Conservation (phyloP, 192 early-diverging fungal species). For the Backusella macrospora region DNA sequence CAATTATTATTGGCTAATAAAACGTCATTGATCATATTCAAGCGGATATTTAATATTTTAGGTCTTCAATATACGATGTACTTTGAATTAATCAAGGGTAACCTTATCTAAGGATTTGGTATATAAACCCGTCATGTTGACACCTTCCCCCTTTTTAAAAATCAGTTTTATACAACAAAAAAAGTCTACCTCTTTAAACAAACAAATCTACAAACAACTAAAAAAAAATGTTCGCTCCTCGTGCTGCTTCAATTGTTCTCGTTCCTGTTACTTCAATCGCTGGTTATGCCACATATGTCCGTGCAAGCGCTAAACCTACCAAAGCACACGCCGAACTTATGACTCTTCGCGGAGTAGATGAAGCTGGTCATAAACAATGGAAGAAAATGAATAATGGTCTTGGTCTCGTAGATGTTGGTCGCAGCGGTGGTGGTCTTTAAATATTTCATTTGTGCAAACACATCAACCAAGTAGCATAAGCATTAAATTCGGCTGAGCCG, state of each 20-base stretch:
- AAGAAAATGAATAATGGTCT: constrained; percentile 41
- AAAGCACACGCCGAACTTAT: constrained; percentile 29
- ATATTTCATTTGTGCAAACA: background rate
- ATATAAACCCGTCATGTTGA: constrained; percentile 9
- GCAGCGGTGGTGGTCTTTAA: constrained; percentile 45
- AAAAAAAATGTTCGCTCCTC: constrained; percentile 24
- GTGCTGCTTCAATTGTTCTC: constrained; percentile 30
- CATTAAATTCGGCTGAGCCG: constrained; percentile 7
- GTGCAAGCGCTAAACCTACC: constrained; percentile 24
- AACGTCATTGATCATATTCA: constrained; percentile 1
- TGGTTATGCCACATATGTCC: constrained; percentile 37
- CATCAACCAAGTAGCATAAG: background rate
- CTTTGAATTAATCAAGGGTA: background rate
- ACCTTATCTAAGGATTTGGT: background rate
- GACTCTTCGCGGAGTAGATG: constrained; percentile 22
- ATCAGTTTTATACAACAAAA: background rate
- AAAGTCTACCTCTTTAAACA: background rate
- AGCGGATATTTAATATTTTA: constrained; percentile 2
- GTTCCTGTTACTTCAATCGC: constrained; percentile 31
- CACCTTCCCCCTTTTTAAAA: background rate
- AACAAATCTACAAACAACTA: background rate
- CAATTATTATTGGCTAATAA: background rate
- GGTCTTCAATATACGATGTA: background rate
- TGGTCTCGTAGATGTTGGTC: constrained; percentile 40
- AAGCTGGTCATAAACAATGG: constrained; percentile 27